A percentile compares a stretch with the other conserved stretches of the same genome.
phyloP scores from a whole-genome alignment of 2,329 filamentous ascomycete species.

The Aciculosporium take region DNA sequence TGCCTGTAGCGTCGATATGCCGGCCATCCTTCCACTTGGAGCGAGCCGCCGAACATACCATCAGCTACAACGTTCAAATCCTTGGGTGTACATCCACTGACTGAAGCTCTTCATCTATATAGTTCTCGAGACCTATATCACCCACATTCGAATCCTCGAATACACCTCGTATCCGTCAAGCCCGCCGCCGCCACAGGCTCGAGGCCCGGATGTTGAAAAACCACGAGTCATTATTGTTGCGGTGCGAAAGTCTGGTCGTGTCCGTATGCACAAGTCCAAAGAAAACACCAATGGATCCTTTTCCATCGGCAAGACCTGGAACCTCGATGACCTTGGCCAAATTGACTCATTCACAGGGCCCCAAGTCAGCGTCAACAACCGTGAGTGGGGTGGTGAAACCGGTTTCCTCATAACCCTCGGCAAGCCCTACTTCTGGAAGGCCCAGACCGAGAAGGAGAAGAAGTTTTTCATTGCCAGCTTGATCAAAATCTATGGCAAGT shows the following conservation, averaged over 20 bases:
- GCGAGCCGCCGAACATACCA: neutral
- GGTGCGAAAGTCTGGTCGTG: conserved; percentile 79
- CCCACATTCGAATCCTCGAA: conserved; percentile 83
- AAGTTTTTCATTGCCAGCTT: conserved; percentile 96
- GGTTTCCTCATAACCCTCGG: conserved; percentile 81
- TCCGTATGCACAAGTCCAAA: conserved; percentile 91
- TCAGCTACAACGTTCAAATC: too few relatives aligned
- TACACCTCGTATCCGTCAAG: conserved; percentile 69
- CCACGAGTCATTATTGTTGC: conserved; percentile 83
- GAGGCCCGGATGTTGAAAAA: conserved; percentile 62
- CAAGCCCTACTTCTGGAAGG: conserved; percentile 96
- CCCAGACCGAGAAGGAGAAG: conserved; percentile 87
- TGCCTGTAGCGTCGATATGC: neutral
- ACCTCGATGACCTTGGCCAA: conserved; percentile 72
- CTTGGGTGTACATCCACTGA: too few relatives aligned
- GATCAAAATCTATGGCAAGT: conserved; percentile 93
- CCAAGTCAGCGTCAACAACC: conserved; percentile 39
- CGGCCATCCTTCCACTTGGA: neutral
- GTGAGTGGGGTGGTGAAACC: conserved; percentile 67
- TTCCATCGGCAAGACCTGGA: conserved; percentile 97
- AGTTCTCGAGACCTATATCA: conserved; percentile 80
- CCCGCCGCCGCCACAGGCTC: conserved; percentile 69
- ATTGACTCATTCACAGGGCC: conserved; percentile 70
- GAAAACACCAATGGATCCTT: conserved; percentile 91
- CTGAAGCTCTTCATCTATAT: neutral